Evolutionary conservation across 2,329 filamentous ascomycete species (phyloP).

Genomic region (Talaromyces sp.): DNA sequence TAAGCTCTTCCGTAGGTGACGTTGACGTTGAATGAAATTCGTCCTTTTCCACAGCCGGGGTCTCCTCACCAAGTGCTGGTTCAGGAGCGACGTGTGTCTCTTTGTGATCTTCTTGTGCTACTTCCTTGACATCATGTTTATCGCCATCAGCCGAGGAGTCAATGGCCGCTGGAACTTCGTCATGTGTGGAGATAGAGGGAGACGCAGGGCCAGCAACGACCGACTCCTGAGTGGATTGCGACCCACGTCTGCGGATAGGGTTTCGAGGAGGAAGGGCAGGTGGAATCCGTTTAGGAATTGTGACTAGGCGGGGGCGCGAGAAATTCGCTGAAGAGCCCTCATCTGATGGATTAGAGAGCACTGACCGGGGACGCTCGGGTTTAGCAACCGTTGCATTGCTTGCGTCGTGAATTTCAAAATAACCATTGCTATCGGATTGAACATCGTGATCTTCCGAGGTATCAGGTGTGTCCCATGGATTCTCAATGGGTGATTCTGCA

Average conservation of each 20-base stretch:
- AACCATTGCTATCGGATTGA: constrained; percentile 16
- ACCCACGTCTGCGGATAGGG: constrained; percentile 42
- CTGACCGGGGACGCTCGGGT: constrained; percentile 38
- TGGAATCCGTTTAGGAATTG: constrained; percentile 70
- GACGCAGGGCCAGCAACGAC: constrained; percentile 22
- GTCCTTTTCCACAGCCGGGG: constrained; percentile 28
- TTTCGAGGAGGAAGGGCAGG: constrained; percentile 75
- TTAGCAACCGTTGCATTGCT: constrained; percentile 49
- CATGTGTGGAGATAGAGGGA: constrained; percentile 21
- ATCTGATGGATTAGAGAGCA: constrained; percentile 22
- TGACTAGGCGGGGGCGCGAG: constrained; percentile 73
- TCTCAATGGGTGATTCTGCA: constrained; percentile 18
- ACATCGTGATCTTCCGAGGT: constrained; percentile 23
- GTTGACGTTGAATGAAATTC: constrained; percentile 39
- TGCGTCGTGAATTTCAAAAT: constrained; percentile 41
- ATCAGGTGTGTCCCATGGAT: constrained; percentile 22
- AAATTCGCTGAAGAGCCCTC: constrained; percentile 61
- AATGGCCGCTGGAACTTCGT: constrained; percentile 19
- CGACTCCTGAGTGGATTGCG: constrained; percentile 21
- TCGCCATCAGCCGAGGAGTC: constrained; percentile 15
- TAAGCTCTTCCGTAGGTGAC: constrained; percentile 23
- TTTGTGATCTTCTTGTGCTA: constrained; percentile 19
- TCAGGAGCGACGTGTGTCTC: constrained; percentile 6
- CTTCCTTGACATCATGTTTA: constrained; percentile 12
- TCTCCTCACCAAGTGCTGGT: constrained; percentile 17